phyloP scores from a whole-genome alignment of 495 filamentous ascomycete genomes.

The Tuber umbilicatum region DNA sequence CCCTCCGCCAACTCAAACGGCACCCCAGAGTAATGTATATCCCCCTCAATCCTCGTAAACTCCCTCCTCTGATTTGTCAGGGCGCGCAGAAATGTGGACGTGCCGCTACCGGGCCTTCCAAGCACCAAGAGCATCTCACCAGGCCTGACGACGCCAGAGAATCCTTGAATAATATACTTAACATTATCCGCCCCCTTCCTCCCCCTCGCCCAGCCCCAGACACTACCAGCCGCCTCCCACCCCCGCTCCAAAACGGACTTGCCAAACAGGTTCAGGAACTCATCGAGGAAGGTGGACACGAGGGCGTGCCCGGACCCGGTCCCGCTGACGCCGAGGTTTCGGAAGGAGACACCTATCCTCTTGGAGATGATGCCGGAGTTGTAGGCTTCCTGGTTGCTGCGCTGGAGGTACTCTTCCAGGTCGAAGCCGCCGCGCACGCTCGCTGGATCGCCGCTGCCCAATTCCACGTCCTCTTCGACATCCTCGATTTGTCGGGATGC shows the following conservation, averaged over 20 bases:
- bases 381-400: constrained; percentile 22
- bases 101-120: constrained; percentile 64
- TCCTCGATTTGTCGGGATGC: constrained; percentile 12
- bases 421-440: constrained; percentile 12
- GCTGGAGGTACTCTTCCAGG: constrained; percentile 40
- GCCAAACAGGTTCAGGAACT: constrained; percentile 36
- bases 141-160: constrained; percentile 64
- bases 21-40: constrained; percentile 43
- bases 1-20: constrained; percentile 51
- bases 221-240: constrained; percentile 48
- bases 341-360: constrained; percentile 78
- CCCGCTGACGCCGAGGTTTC: constrained; percentile 52
- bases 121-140: constrained; percentile 80
- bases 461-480: constrained; percentile 30
- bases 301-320: constrained; percentile 49
- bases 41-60: constrained; percentile 39
- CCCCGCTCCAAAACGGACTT: constrained; percentile 34
- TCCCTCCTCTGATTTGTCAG: constrained; percentile 61
- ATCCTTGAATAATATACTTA: constrained; percentile 60
- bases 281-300: constrained; percentile 35
- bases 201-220: constrained; percentile 33
- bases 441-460: constrained; percentile 14
- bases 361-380: constrained; percentile 48
- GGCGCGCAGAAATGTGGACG: constrained; percentile 67
- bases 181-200: constrained; percentile 47